Base-by-base conservation (phyloP, 208 protist genomes). In the Crithidia expoeki region DNA sequence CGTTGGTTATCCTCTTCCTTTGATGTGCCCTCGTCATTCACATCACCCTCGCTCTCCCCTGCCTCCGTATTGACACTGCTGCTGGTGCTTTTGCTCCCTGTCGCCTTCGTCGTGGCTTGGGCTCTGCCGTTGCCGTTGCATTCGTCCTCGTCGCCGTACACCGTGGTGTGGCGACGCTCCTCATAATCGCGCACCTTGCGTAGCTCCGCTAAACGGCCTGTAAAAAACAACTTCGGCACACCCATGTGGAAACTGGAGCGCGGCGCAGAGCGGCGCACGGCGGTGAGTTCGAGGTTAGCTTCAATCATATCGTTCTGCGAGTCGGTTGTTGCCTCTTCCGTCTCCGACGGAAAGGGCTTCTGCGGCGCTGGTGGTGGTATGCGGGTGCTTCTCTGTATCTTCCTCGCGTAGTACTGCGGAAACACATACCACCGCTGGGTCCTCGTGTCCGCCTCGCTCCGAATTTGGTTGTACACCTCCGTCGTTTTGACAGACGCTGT, bases 351-450 rank as follows among this genome's bases (percentile, higher is more conserved):
- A 2, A 21, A 6, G 30, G 3, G 21, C 21, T 14, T n/a, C 47
- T 32, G 47, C 16, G 12, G 23, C 34, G 47, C 12, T 33, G 33
- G 19, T 40, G 19, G 6, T 2, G 40, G 12, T 17, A 25, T 25
- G 0, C 21, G 17, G 27, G 36, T 4, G 7, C 27, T 11, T 27
- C 40, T 53, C 0, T 10, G 25, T 32, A 19, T 12, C 25, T 19
- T 51, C 23, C 77, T 67, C 34, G 38, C 62, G 55, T 53, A 70
- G 50, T 78, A 82, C 62, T 72, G 27, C 56, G 71, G 71, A 23
- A 69, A 76, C 2, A 82, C 62, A 67, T 82, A 82, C 76, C 76
- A 78, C 21, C 69, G 58, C 53, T 68, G 52, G 42, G 44, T 69
- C 44, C 28, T 49, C 16, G 55, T 12, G 55, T 68, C 50, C 21